Evolutionary conservation across 768 basidiomycete genomes (phyloP).

Genomic region (Lenzites betulinus): DNA sequence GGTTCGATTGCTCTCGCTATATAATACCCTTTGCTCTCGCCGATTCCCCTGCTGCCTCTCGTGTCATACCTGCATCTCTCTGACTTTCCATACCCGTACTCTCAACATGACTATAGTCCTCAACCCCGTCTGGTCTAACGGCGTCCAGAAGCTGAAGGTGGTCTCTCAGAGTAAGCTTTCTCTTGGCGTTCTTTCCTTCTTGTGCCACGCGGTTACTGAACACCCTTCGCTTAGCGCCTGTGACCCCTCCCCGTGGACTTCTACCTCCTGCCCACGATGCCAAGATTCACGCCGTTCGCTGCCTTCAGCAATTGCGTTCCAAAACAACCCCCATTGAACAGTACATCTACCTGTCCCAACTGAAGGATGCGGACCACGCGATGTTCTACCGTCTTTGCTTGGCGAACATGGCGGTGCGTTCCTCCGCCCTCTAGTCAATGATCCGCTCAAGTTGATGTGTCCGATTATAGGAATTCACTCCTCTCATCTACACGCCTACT

Average conservation of each 20-base stretch:
- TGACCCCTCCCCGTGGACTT: conserved; percentile 44
- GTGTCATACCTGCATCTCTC: not conserved
- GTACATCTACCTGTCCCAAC: conserved; percentile 79
- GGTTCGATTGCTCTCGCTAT: not conserved
- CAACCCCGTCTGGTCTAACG: conserved; percentile 72
- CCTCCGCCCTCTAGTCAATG: not conserved
- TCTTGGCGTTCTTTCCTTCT: not conserved
- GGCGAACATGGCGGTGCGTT: conserved; percentile 63
- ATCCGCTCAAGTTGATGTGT: not conserved
- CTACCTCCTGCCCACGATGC: conserved; percentile 60
- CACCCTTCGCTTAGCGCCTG: conserved; percentile 23
- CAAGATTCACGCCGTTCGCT: conserved; percentile 56
- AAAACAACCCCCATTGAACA: conserved; percentile 78
- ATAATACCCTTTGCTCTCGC: conserved; percentile 6
- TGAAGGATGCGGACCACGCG: conserved; percentile 70
- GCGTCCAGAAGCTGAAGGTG: conserved; percentile 69
- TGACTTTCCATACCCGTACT: not conserved
- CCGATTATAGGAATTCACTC: conserved; percentile 51
- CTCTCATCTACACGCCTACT: conserved; percentile 90
- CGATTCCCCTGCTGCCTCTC: not conserved
- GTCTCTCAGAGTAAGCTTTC: conserved; percentile 52
- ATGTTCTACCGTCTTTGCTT: conserved; percentile 82
- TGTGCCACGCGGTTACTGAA: conserved; percentile 15
- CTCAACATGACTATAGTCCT: conserved; percentile 44
- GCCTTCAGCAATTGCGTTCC: conserved; percentile 69